A percentile compares a stretch with the other conserved stretches of the same genome.
These are phyloP conservation scores for Backusella westeae DNA, from an alignment of 192 early-diverging fungal species.

Conservation along the genomic window DNA sequence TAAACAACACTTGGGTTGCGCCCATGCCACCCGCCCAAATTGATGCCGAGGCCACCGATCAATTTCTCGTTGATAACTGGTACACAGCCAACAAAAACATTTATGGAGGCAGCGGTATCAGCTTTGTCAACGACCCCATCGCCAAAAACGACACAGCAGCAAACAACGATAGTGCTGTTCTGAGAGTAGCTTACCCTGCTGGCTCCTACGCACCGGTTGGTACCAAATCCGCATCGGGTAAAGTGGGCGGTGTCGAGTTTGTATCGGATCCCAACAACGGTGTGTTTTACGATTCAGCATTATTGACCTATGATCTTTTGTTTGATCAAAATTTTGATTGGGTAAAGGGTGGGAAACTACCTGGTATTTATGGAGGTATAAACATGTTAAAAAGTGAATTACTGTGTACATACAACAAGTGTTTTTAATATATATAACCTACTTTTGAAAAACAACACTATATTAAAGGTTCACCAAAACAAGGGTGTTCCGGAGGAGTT, in stretches of 20 bases:
- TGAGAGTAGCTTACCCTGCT: conserved; percentile 40
- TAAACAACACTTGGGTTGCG: conserved; percentile 39
- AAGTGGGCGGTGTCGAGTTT: conserved; percentile 45
- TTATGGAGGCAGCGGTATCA: conserved; percentile 35
- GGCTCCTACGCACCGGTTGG: conserved; percentile 44
- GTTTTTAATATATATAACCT: too few relatives aligned
- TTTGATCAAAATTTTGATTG: conserved; percentile 46
- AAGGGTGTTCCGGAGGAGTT: conserved; percentile 46
- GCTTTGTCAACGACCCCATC: conserved; percentile 38
- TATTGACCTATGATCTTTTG: conserved; percentile 45
- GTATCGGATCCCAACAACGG: conserved; percentile 41
- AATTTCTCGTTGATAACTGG: background rate
- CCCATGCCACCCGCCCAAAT: conserved; percentile 33
- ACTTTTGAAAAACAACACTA: too few relatives aligned
- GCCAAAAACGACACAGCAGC: background rate
- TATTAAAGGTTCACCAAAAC: conserved; percentile 20
- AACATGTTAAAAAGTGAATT: too few relatives aligned
- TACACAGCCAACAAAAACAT: conserved; percentile 14
- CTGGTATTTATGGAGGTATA: conserved; percentile 45
- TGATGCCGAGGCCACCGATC: background rate
- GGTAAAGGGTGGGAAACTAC: conserved; percentile 48
- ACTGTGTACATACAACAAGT: too few relatives aligned
- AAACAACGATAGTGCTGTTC: conserved; percentile 17
- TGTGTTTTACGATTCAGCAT: conserved; percentile 34
- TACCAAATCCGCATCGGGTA: conserved; percentile 6